Evolutionary conservation across 768 basidiomycete genomes (phyloP).

Genomic region (Lentinula sp.): DNA sequence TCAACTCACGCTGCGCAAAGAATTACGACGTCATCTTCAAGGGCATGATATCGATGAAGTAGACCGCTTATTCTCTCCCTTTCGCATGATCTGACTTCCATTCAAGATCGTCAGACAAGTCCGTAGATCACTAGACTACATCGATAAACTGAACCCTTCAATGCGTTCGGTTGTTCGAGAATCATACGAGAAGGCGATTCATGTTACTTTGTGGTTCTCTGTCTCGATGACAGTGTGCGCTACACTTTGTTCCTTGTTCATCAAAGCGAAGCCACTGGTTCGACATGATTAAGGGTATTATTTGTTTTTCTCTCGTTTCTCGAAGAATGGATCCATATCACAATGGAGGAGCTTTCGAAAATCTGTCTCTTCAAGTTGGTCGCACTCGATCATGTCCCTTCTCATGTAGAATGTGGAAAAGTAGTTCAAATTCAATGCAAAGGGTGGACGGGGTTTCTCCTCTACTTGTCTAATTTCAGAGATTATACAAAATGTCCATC

Average conservation of each 20-base stretch:
- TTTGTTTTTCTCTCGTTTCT: too few relatives aligned
- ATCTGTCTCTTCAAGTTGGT: too few relatives aligned
- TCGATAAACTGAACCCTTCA: neutral
- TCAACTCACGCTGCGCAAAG: neutral
- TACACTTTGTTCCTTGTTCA: conserved; percentile 39
- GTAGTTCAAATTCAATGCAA: too few relatives aligned
- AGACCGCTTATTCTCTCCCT: neutral
- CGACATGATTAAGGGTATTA: neutral
- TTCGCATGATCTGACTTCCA: neutral
- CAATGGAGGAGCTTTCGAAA: too few relatives aligned
- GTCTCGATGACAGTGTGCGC: conserved; percentile 32
- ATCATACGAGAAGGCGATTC: conserved; percentile 30
- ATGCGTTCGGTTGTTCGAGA: neutral
- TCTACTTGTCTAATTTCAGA: too few relatives aligned
- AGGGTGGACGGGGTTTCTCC: too few relatives aligned
- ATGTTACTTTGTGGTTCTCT: conserved; percentile 41
- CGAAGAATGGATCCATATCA: too few relatives aligned
- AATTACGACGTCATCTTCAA: neutral
- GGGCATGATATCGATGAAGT: neutral
- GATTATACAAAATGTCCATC: too few relatives aligned
- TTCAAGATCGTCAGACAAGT: neutral
- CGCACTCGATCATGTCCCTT: too few relatives aligned
- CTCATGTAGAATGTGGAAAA: too few relatives aligned
- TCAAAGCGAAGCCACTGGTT: conserved; percentile 39
- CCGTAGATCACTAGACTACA: neutral